Evolutionary conservation across 345 rosid genomes (phyloP).

Genomic region (Acer campestre): DNA sequence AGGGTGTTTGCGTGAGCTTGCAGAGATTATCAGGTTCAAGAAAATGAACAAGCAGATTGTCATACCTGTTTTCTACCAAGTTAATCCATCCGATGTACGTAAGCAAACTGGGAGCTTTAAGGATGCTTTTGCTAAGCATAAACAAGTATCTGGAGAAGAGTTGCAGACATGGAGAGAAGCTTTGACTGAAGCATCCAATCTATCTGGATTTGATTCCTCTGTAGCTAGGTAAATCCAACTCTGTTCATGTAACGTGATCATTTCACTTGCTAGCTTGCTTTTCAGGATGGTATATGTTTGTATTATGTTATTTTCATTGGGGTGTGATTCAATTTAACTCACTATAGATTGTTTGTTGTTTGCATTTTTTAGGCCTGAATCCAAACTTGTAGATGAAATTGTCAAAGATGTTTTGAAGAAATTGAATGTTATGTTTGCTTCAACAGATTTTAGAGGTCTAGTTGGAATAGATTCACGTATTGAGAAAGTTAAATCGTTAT

Average conservation of each 20-base stretch:
- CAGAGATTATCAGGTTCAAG: slow-evolving; percentile 6
- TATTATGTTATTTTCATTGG: neutral
- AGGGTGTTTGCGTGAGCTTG: slow-evolving; percentile 11
- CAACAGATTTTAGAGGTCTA: neutral
- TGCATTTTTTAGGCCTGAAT: neutral
- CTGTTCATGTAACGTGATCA: too few species aligned
- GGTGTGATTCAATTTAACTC: neutral
- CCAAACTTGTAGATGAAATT: neutral
- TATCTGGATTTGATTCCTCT: neutral
- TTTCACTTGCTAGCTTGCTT: neutral
- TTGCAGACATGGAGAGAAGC: neutral
- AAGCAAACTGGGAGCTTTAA: neutral
- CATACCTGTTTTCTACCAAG: slow-evolving; percentile 12
- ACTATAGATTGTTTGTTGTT: neutral
- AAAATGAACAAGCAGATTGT: slow-evolving; percentile 6
- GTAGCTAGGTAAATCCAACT: neutral
- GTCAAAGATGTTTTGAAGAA: slow-evolving; percentile 7
- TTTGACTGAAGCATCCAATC: neutral
- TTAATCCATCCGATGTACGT: neutral
- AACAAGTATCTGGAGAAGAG: neutral
- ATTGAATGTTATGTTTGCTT: neutral
- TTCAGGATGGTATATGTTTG: neutral
- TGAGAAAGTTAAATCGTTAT: neutral
- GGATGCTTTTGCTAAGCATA: neutral
- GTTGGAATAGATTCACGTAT: slow-evolving; percentile 5